phyloP scores from a whole-genome alignment of 352 stramenopile species.

The Elongisporangium anandrum region DNA sequence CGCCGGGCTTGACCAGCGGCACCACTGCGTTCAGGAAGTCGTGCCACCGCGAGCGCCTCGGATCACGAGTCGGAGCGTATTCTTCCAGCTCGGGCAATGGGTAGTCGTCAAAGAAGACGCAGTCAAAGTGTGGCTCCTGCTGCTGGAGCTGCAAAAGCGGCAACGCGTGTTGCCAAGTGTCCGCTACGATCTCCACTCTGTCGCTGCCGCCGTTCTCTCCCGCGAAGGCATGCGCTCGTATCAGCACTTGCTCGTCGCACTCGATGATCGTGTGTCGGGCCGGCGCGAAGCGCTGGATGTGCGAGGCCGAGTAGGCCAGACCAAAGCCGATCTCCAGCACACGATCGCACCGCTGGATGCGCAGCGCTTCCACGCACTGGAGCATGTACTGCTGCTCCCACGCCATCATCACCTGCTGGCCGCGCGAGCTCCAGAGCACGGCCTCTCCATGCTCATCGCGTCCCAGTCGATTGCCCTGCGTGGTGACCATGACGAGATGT shows the following conservation, averaged over 20 bases:
- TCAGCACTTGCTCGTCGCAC: constrained; percentile 59
- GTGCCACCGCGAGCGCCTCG: constrained; percentile 55
- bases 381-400: constrained; percentile 86
- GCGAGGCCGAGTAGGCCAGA: constrained; percentile 71
- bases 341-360: constrained; percentile 29
- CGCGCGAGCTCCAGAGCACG: constrained; percentile 60
- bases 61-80: background rate
- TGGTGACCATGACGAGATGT: constrained; percentile 18
- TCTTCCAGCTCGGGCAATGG: constrained; percentile 51
- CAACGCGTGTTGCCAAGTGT: constrained; percentile 67
- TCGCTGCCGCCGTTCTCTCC: constrained; percentile 1
- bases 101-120: constrained; percentile 84
- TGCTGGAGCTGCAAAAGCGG: constrained; percentile 23
- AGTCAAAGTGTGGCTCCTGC: constrained; percentile 36
- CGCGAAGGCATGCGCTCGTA: constrained; percentile 43
- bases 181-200: constrained; percentile 43
- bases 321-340: constrained; percentile 89
- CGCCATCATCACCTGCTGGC: constrained; percentile 88
- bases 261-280: constrained; percentile 73
- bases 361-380: constrained; percentile 56
- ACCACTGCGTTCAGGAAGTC: constrained; percentile 60
- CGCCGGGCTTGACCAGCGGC: constrained; percentile 37
- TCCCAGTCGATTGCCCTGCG: constrained; percentile 34
- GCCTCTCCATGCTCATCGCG: constrained; percentile 35
- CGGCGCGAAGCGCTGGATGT: constrained; percentile 56